Evolutionary conservation across 352 stramenopile species (phyloP).

Genomic region (Phytopythium montanum): DNA sequence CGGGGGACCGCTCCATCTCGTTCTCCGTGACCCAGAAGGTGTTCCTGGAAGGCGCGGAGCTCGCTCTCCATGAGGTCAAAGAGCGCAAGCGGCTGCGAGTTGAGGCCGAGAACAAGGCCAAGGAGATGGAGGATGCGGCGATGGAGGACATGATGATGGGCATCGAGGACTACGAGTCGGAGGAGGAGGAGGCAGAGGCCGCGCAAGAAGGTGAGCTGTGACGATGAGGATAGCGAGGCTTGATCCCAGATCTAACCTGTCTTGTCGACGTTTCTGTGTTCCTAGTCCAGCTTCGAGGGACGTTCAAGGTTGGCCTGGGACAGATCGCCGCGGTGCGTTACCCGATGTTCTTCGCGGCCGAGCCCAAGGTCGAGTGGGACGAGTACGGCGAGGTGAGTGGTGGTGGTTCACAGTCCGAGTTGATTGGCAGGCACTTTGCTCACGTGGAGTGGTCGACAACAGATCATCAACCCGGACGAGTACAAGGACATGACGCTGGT

Average conservation of each 20-base stretch:
- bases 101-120: constrained; percentile 85
- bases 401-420: background rate
- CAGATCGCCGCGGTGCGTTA: constrained; percentile 83
- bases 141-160: constrained; percentile 93
- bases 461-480: constrained; percentile 82
- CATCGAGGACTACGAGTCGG: constrained; percentile 87
- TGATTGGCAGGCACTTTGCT: background rate
- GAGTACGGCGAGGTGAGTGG: constrained; percentile 76
- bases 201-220: constrained; percentile 50
- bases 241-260: background rate
- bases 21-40: constrained; percentile 69
- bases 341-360: constrained; percentile 86
- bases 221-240: background rate
- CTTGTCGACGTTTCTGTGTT: background rate
- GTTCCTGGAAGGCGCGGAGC: constrained; percentile 79
- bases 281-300: constrained; percentile 73
- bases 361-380: constrained; percentile 87
- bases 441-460: background rate
- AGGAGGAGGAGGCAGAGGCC: constrained; percentile 71
- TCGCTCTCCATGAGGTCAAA: constrained; percentile 85
- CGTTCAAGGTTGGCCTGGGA: constrained; percentile 83
- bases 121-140: constrained; percentile 85
- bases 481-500: constrained; percentile 75
- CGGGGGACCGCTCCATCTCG: constrained; percentile 43
- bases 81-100: constrained; percentile 77